Percentiles rank a stretch among this genome's conserved stretches.
phyloP scores from a whole-genome alignment of 345 rosid species.

The Camelina sativa region DNA sequence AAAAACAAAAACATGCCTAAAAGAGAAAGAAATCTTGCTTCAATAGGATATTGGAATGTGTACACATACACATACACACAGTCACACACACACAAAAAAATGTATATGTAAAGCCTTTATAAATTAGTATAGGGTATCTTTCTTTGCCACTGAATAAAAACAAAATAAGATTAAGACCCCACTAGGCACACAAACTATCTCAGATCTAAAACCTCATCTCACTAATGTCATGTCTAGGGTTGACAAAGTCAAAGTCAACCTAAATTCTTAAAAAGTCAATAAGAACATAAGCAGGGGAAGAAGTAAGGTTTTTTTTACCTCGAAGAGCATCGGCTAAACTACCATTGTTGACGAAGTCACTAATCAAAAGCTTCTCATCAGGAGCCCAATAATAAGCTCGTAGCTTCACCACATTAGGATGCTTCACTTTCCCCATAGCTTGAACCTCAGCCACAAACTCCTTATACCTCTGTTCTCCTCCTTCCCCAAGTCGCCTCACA shows the following conservation, averaged over 20 bases:
- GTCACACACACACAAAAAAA: too few relatives aligned
- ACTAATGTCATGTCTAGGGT: constrained; percentile 1
- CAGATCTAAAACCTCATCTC: constrained; percentile 30
- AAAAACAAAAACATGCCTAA: constrained; percentile 17
- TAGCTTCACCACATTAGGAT: constrained; percentile 88
- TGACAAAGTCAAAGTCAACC: constrained; percentile 40
- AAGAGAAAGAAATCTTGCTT: constrained; percentile 23
- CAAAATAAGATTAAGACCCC: constrained; percentile 30
- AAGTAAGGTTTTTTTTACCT: constrained; percentile 48
- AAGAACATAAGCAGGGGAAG: neutral
- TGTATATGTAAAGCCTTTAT: too few relatives aligned
- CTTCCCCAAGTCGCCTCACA: constrained; percentile 90
- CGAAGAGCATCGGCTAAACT: constrained; percentile 82
- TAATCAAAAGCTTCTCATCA: constrained; percentile 92
- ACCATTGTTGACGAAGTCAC: constrained; percentile 91
- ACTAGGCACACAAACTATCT: constrained; percentile 9
- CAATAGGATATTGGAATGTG: too few relatives aligned
- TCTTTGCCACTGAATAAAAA: constrained; percentile 18
- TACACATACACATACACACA: too few relatives aligned
- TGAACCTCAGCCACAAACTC: constrained; percentile 91
- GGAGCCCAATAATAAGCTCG: constrained; percentile 99
- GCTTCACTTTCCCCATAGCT: constrained; percentile 89
- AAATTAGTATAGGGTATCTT: neutral
- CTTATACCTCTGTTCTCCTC: constrained; percentile 89
- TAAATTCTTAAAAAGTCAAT: neutral